A percentile compares a stretch with the other conserved stretches of the same genome.
These are phyloP conservation scores for Phytophthora boehmeriae DNA, from an alignment of 352 stramenopile species.

Conservation along the genomic window DNA sequence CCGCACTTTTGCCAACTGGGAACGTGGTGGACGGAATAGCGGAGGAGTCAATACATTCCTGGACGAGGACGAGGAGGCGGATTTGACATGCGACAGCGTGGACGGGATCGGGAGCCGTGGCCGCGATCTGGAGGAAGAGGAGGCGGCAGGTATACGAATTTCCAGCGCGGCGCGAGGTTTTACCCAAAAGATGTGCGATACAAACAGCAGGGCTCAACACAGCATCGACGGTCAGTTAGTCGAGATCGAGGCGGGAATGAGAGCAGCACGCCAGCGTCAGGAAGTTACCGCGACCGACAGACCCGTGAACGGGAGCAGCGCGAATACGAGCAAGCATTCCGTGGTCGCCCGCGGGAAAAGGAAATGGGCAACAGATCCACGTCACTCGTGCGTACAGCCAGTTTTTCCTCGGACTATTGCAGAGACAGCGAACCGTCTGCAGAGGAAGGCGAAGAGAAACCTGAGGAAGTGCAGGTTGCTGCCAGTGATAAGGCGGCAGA, in stretches of 20 bases:
- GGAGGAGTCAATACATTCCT: slow-evolving; percentile 31
- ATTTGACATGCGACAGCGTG: slow-evolving; percentile 39
- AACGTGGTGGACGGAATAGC: slow-evolving; percentile 30
- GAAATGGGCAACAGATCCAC: slow-evolving; percentile 26
- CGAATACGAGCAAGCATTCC: slow-evolving; percentile 35
- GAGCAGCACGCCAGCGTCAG: slow-evolving; percentile 8
- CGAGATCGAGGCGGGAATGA: slow-evolving; percentile 47
- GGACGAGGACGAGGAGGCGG: slow-evolving; percentile 23
- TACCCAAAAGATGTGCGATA: slow-evolving; percentile 50
- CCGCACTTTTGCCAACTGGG: slow-evolving; percentile 50
- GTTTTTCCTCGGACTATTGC: slow-evolving; percentile 36
- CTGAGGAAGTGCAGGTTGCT: slow-evolving; percentile 27
- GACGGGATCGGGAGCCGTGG: slow-evolving; percentile 45
- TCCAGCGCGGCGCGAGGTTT: slow-evolving; percentile 41
- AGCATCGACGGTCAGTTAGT: slow-evolving; percentile 43
- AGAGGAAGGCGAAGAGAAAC: slow-evolving; percentile 53
- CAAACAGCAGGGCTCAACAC: slow-evolving; percentile 25
- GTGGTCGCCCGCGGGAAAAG: slow-evolving; percentile 16
- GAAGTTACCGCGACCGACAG: slow-evolving; percentile 43
- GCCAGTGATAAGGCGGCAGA: slow-evolving; percentile 28
- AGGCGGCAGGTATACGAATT: slow-evolving; percentile 27
- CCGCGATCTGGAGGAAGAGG: slow-evolving; percentile 26
- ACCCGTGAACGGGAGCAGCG: slow-evolving; percentile 39
- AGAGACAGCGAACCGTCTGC: slow-evolving; percentile 33
- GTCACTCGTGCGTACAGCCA: slow-evolving; percentile 33